Evolutionary conservation across 1,139 yeast species (phyloP).

Genomic region (Starmera stellimalicola): DNA sequence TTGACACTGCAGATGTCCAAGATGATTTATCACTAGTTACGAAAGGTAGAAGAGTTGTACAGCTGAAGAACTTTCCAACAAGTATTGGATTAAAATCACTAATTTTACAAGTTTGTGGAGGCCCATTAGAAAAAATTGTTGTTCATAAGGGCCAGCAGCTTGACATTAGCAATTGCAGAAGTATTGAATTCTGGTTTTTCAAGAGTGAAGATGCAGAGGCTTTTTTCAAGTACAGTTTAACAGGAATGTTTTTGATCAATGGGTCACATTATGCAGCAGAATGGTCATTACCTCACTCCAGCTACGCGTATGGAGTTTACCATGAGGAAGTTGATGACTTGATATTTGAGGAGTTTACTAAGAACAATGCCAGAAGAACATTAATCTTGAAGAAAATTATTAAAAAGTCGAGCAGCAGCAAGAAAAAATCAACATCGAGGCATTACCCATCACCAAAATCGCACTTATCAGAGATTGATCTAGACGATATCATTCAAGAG

Average conservation of each 20-base stretch:
- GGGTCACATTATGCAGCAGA: slow-evolving; percentile 39
- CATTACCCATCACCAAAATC: slow-evolving; percentile 24
- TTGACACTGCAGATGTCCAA: background rate
- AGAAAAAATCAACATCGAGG: slow-evolving; percentile 16
- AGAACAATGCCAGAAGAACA: slow-evolving; percentile 29
- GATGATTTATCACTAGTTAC: background rate
- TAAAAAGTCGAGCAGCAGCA: slow-evolving; percentile 5
- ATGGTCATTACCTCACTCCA: slow-evolving; percentile 20
- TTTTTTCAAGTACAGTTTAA: slow-evolving; percentile 46
- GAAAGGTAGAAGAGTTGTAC: slow-evolving; percentile 19
- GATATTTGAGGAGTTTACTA: slow-evolving; percentile 24
- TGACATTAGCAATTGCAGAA: slow-evolving; percentile 1
- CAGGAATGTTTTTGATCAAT: slow-evolving; percentile 52
- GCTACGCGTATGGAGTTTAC: background rate
- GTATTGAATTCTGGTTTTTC: slow-evolving; percentile 42
- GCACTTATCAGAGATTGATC: slow-evolving; percentile 27
- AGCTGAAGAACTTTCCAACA: slow-evolving; percentile 28
- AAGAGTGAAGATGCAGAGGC: slow-evolving; percentile 43
- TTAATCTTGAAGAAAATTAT: slow-evolving; percentile 28
- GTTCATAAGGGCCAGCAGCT: slow-evolving; percentile 7
- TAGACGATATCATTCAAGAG: slow-evolving; percentile 35
- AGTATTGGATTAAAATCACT: slow-evolving; percentile 40
- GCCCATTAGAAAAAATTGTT: slow-evolving; percentile 54
- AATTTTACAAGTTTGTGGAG: slow-evolving; percentile 58
- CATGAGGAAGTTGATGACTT: slow-evolving; percentile 24